A percentile compares a stretch with the other conserved stretches of the same genome.
Conservation (phyloP, 305 asterid species). For the Fraxinus platypoda region DNA sequence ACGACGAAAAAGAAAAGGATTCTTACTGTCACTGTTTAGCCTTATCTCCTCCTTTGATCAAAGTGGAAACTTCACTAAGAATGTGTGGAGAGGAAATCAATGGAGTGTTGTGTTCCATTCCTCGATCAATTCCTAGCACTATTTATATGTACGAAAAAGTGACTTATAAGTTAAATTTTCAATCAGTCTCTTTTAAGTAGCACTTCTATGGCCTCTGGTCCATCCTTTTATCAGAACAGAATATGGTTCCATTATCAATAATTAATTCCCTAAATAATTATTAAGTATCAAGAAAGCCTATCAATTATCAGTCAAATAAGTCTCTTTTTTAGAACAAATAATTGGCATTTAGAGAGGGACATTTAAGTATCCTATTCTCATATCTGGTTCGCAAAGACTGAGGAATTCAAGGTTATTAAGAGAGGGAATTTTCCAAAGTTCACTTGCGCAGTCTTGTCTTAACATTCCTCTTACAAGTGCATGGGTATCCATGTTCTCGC, state of each 20-base stretch:
- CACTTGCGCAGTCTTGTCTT: neutral
- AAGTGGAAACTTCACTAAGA: neutral
- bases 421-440: neutral
- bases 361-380: slow-evolving; percentile 28
- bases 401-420: slow-evolving; percentile 28
- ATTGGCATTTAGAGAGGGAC: slow-evolving; percentile 17
- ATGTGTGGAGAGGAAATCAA: neutral
- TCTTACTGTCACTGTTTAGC: neutral
- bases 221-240: slow-evolving; percentile 10
- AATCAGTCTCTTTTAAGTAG: neutral
- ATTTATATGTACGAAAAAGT: neutral
- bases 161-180: neutral
- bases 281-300: neutral
- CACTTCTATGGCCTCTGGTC: neutral
- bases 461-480: neutral
- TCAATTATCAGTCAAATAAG: slow-evolving; percentile 13
- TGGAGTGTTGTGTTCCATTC: neutral
- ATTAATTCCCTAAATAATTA: neutral
- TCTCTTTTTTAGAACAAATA: neutral
- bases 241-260: slow-evolving; percentile 11
- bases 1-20: neutral
- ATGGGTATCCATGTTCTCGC: neutral
- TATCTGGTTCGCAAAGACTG: slow-evolving; percentile 25
- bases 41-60: neutral
- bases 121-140: neutral